phyloP scores from a whole-genome alignment of 495 filamentous ascomycete genomes.

The Paragyromitra xinjiangensis region DNA sequence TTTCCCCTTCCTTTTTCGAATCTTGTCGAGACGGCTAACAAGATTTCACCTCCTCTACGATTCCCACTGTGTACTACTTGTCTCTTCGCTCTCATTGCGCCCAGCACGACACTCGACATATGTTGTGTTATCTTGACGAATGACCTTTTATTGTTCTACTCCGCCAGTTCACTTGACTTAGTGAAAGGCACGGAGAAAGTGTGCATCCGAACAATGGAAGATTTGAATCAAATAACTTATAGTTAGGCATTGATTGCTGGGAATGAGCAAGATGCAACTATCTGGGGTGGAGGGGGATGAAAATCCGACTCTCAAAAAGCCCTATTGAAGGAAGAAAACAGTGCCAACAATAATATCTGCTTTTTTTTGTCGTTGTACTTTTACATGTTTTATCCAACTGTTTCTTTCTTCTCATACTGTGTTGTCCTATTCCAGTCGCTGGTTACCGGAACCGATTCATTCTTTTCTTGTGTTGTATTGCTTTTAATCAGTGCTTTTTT shows the following conservation, averaged over 20 bases:
- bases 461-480: slow-evolving; percentile 35
- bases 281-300: background rate
- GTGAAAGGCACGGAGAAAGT: slow-evolving; percentile 10
- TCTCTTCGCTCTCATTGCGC: slow-evolving; percentile 1
- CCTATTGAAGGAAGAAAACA: slow-evolving; percentile 12
- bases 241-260: slow-evolving; percentile 26
- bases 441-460: slow-evolving; percentile 15
- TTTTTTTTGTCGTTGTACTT: slow-evolving; percentile 24
- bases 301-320: slow-evolving; percentile 9
- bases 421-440: slow-evolving; percentile 27
- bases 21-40: slow-evolving; percentile 44
- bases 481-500: slow-evolving; percentile 43
- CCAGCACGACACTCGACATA: slow-evolving; percentile 18
- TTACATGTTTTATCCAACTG: slow-evolving; percentile 5
- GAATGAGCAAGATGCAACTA: slow-evolving; percentile 1
- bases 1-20: slow-evolving; percentile 39
- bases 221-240: slow-evolving; percentile 22
- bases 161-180: background rate
- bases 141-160: slow-evolving; percentile 21
- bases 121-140: slow-evolving; percentile 30
- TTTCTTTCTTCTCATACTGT: slow-evolving; percentile 1
- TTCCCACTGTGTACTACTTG: slow-evolving; percentile 2
- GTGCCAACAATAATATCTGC: slow-evolving; percentile 21
- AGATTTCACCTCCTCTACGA: slow-evolving; percentile 37
- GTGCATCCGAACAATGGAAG: slow-evolving; percentile 14